Base-by-base conservation (phyloP, 768 basidiomycete genomes). In the Trametes villosa region DNA sequence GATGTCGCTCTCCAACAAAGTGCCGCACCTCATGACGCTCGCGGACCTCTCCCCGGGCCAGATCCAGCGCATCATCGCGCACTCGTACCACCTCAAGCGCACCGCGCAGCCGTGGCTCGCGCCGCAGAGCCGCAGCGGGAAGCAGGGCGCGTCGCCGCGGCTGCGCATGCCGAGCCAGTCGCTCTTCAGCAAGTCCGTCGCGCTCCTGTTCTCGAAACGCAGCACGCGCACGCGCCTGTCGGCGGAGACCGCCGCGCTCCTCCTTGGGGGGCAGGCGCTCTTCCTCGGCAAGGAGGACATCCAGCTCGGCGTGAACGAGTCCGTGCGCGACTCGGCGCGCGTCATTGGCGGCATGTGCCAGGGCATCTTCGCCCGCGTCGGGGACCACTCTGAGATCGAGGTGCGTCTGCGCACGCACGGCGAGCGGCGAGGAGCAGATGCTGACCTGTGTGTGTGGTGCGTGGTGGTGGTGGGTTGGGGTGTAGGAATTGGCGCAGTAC, bases 291-390 rank as follows among this genome's bases (percentile, higher is more conserved):
- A 76, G 47, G 88, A 90, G 2, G 97, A 98, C 71, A 96, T 98
- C 54, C 97, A 99, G 67, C 80, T 99, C 22, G 96, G 96, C 47
- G 95, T 98, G 42, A 99, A 97, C 74, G 97, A 99, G 81, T 85
- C 80, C 29, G 72, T 86, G 4, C 79, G 91, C 40, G 97, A 99
- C 76, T 86, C 91, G 0, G 89, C 93, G 13, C 82, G 88, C 26
- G 93, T 99, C 11, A 86, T 98, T 62, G 90, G 92, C 3, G 91
- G 92, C 4, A 97, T 98, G 96, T 92, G 89, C 58, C 88, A 98
- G 74, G 97, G 96, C 15, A 92, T 98, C 56, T 96, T 98, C 77
- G 96, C 97, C 26, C 89, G 97, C 46, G 96, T 99, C 4, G 94
- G 94, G 4, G 89, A 84, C 29, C 97, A 99, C 74, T 80, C 81